Evolutionary conservation across 225 moss, liverwort and hornwort genomes (phyloP).

Genomic region (Neckera pumila): DNA sequence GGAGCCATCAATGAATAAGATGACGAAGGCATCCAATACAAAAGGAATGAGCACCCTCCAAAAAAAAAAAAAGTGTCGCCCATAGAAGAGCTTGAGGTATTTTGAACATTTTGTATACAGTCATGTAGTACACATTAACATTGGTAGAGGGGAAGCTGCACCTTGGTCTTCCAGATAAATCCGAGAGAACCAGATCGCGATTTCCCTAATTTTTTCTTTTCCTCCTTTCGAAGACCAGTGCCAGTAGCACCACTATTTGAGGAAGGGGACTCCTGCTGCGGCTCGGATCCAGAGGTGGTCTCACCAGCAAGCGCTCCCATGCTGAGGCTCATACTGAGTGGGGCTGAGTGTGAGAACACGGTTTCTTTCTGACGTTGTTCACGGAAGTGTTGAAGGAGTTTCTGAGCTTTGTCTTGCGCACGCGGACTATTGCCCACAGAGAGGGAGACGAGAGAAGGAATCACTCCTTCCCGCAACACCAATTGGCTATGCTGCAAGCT

Average conservation of each 20-base stretch:
- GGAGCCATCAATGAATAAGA: not conserved
- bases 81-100: not conserved
- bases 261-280: constrained; percentile 1
- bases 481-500: constrained; percentile 56
- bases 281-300: not conserved
- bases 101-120: constrained; percentile 3
- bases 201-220: constrained; percentile 35
- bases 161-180: constrained; percentile 38
- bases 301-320: not conserved
- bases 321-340: constrained; percentile 13
- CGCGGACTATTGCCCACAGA: constrained; percentile 59
- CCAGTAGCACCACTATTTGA: not conserved
- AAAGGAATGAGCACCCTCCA: not conserved
- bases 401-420: constrained; percentile 72
- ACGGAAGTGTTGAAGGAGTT: constrained; percentile 66
- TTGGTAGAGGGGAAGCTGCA: constrained; percentile 38
- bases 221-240: constrained; percentile 12
- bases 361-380: constrained; percentile 67
- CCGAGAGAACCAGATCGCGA: constrained; percentile 43
- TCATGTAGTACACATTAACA: constrained; percentile 19
- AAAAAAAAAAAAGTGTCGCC: not conserved
- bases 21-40: not conserved
- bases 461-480: constrained; percentile 82
- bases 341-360: constrained; percentile 39
- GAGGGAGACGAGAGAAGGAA: constrained; percentile 68